Conservation (phyloP, 345 rosid species). For the Trapa incisa region DNA sequence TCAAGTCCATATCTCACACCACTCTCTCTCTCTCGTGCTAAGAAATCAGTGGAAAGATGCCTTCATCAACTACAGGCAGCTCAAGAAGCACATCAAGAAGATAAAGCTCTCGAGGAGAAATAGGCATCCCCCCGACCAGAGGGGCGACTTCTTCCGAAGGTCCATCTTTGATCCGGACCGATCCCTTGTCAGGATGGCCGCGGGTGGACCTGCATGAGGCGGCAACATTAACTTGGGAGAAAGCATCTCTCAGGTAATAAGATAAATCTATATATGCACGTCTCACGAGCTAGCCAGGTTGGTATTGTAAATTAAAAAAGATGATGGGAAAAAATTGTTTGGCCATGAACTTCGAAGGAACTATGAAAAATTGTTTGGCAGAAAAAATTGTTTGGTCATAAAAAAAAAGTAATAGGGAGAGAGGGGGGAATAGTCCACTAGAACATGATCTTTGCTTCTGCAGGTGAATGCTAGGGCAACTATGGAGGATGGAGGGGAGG, state of each 20-base stretch:
- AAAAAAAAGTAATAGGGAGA: background rate
- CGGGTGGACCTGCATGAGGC: conserved; percentile 11
- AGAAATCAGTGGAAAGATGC: conserved; percentile 69
- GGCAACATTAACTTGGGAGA: conserved; percentile 17
- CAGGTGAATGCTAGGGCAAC: too few species aligned
- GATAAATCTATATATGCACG: background rate
- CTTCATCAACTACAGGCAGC: conserved; percentile 78
- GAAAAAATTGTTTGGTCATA: too few species aligned
- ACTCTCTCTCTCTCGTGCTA: too few species aligned
- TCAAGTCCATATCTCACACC: too few species aligned
- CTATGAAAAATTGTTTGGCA: too few species aligned
- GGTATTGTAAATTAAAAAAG: too few species aligned
- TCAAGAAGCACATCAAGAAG: conserved; percentile 76
- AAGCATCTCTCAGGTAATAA: conserved; percentile 50
- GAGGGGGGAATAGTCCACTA: background rate
- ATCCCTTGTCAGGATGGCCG: conserved; percentile 22
- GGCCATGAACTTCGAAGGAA: too few species aligned
- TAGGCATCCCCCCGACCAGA: conserved; percentile 18
- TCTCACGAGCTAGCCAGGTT: too few species aligned
- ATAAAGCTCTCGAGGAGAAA: conserved; percentile 45
- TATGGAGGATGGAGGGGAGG: too few species aligned
- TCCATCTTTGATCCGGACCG: conserved; percentile 55
- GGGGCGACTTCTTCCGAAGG: conserved; percentile 23
- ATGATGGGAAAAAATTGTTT: too few species aligned
- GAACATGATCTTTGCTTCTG: too few species aligned